phyloP scores from a whole-genome alignment of 1,139 yeast species.

The Blastobotrys raffinosifermentans region DNA sequence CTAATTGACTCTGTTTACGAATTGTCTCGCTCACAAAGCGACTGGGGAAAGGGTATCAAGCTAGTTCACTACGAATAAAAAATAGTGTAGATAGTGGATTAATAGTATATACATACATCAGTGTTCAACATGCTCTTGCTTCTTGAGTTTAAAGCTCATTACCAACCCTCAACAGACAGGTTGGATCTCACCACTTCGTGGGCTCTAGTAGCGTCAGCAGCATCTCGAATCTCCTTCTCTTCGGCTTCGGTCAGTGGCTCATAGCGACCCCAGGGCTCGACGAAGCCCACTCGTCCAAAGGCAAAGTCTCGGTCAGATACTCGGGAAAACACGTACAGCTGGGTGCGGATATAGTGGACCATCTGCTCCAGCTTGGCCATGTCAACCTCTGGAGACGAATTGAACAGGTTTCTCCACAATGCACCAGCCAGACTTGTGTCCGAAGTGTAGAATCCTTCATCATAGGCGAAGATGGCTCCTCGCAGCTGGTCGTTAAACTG shows the following conservation, averaged over 20 bases:
- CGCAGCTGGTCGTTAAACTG: slow-evolving; percentile 87
- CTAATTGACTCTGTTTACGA: slow-evolving; percentile 43
- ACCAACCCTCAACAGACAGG: slow-evolving; percentile 20
- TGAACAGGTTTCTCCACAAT: slow-evolving; percentile 55
- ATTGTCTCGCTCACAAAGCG: slow-evolving; percentile 15
- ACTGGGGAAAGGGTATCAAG: slow-evolving; percentile 14
- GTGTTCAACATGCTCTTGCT: not conserved
- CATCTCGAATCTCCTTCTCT: slow-evolving; percentile 14
- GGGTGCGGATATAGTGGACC: slow-evolving; percentile 82
- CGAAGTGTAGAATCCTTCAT: slow-evolving; percentile 79
- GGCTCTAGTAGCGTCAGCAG: slow-evolving; percentile 14
- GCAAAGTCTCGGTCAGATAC: slow-evolving; percentile 91
- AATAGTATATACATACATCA: slow-evolving; percentile 5
- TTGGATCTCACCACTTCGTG: slow-evolving; percentile 12
- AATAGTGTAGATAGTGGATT: not conserved
- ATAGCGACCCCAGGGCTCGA: slow-evolving; percentile 78
- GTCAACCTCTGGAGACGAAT: slow-evolving; percentile 78
- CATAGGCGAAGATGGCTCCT: slow-evolving; percentile 86
- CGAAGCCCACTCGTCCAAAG: slow-evolving; percentile 78
- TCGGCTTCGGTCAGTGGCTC: slow-evolving; percentile 49
- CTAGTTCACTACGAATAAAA: slow-evolving; percentile 3
- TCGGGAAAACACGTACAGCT: slow-evolving; percentile 76
- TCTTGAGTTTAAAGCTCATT: no score
- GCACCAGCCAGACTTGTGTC: slow-evolving; percentile 87
- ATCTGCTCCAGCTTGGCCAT: slow-evolving; percentile 79